These are phyloP conservation scores for Odontarrhena argentea DNA, from an alignment of 345 rosid genomes.

Conservation along the genomic window DNA sequence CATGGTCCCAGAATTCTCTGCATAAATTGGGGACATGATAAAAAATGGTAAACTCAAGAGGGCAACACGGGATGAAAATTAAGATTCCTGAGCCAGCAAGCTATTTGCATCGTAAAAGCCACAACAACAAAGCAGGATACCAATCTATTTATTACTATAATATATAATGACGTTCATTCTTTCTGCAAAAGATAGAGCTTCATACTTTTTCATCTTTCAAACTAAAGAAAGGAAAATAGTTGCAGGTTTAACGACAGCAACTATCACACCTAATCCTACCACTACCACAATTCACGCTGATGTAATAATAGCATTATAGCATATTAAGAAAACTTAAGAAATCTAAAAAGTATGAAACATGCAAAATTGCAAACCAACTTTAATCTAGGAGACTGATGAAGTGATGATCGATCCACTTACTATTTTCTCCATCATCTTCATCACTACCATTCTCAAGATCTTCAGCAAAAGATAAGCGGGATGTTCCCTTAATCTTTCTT, in stretches of 20 bases:
- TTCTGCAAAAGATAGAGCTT: not conserved
- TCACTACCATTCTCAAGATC: slow-evolving; percentile 80
- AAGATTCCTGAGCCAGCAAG: not conserved
- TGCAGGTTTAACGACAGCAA: slow-evolving; percentile 4
- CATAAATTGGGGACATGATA: slow-evolving; percentile 1
- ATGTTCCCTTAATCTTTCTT: slow-evolving; percentile 75
- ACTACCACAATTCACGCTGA: not conserved
- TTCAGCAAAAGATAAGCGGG: slow-evolving; percentile 83
- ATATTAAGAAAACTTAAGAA: not conserved
- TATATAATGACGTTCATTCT: slow-evolving; percentile 6
- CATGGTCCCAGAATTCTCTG: slow-evolving; percentile 48
- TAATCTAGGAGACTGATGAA: slow-evolving; percentile 1
- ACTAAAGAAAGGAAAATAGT: not conserved
- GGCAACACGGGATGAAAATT: not conserved
- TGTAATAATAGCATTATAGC: not conserved
- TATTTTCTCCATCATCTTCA: slow-evolving; percentile 60
- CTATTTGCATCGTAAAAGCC: slow-evolving; percentile 20
- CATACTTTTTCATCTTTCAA: not conserved
- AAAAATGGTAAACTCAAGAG: not conserved
- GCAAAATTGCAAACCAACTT: not conserved
- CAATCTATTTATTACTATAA: not conserved
- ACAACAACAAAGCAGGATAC: slow-evolving; percentile 19
- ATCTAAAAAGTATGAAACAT: not conserved
- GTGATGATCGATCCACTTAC: slow-evolving; percentile 43
- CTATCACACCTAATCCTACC: not conserved